phyloP scores from a whole-genome alignment of 257 asterid species.

The Rehmannia glutinosa region DNA sequence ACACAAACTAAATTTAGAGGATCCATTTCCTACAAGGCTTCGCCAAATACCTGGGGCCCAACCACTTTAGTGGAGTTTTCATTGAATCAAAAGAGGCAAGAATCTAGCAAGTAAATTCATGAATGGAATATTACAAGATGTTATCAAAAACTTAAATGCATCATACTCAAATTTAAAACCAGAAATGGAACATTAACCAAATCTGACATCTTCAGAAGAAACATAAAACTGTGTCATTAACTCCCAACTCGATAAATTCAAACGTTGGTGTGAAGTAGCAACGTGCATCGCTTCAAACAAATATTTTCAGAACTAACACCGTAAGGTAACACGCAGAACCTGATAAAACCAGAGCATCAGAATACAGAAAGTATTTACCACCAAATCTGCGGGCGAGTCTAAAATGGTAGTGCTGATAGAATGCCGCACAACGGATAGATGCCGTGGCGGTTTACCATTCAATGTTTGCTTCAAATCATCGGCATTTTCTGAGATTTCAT shows the following conservation, averaged over 20 bases:
- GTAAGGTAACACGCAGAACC: neutral
- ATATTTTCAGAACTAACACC: neutral
- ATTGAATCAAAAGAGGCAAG: neutral
- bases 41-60: no score
- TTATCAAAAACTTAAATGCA: neutral
- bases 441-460: constrained; percentile 48
- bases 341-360: constrained; percentile 1
- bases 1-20: no score
- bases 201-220: neutral
- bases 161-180: neutral
- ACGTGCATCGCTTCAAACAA: no score
- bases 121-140: neutral
- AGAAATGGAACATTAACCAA: neutral
- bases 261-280: no score
- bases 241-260: no score
- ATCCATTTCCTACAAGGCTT: no score
- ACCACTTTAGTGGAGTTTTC: no score
- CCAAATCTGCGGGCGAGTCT: constrained; percentile 35
- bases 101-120: neutral
- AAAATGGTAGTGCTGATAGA: constrained; percentile 44
- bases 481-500: constrained; percentile 30
- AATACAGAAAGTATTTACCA: constrained; percentile 24
- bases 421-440: constrained; percentile 42
- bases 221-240: no score
- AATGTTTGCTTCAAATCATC: constrained; percentile 34